Evolutionary conservation across 176 grass and related monocot genomes (phyloP), one percentile per base, ranked within the genome.

Genomic region (Juncus effusus): DNA sequence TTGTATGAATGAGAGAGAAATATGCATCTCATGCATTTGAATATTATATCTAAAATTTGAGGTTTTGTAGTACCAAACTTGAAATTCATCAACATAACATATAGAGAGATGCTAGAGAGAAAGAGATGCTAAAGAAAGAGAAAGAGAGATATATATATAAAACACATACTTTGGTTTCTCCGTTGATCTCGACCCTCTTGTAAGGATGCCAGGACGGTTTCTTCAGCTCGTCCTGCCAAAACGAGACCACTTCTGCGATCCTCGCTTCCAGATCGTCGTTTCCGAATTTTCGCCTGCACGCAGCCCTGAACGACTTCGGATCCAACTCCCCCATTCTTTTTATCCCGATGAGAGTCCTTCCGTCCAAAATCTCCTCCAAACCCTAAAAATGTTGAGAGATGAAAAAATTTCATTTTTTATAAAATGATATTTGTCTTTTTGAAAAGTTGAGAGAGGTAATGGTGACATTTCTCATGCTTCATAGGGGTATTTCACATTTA

Each of bases 241-340:
- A 54, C 51, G 80, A 59, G 40, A 67, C 70, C 38, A 97, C 64
- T 65, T 89, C 80, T 4, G 67, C 77, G 67, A 82, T 67, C 72
- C 53, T 89, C 0, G 53, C 12, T 14, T 88, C 75, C 3, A 77
- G 77, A 62, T 92, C 93, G 51, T 67, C 59, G 12, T 55, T 53
- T 10, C 72, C 59, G 13, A 72, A 89, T 60, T 76, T 80, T 47
- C 56, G 83, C 82, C 10, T 97, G 57, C 85, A 88, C 60, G 70
- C 88, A 69, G 75, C 81, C 54, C 79, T 52, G 56, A 97, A 97
- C 59, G 88, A 82, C 57, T 76, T 92, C 16, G 79, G 79, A 73
- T 97, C 77, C 3, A 92, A 72, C 71, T 97, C 85, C 3, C 87
- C 93, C 93, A 97, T 92, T 65, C 87, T 97, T 80, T 86, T 97